These are phyloP conservation scores for Trichosporon sp. DNA, from an alignment of 1,284 basidiomycete genomes.

Conservation along the genomic window DNA sequence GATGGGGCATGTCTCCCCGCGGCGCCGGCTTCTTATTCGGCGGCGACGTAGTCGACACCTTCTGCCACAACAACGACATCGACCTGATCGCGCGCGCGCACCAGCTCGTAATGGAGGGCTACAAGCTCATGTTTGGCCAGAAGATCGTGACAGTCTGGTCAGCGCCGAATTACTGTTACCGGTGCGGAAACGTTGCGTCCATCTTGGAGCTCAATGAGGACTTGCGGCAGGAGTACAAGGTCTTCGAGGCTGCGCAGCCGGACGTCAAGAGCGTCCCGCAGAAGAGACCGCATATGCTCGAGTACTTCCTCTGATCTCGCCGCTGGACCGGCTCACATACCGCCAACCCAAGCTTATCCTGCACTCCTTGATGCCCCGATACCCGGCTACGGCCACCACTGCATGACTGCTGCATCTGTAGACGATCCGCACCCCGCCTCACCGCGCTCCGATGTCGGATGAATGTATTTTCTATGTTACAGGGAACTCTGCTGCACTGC, in stretches of 20 bases:
- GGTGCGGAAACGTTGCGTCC: conserved; percentile 91
- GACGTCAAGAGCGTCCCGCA: conserved; percentile 84
- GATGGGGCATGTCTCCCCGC: conserved; percentile 95
- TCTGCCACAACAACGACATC: conserved; percentile 87
- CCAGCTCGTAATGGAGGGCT: conserved; percentile 98
- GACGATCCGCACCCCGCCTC: conserved; percentile 10
- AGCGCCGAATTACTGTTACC: conserved; percentile 97
- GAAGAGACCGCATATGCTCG: conserved; percentile 68
- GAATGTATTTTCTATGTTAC: conserved; percentile 20
- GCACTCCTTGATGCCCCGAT: not conserved
- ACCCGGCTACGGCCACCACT: conserved; percentile 16
- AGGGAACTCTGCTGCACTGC: not conserved
- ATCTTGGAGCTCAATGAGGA: conserved; percentile 90
- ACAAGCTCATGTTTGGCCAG: conserved; percentile 95
- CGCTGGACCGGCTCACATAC: not conserved
- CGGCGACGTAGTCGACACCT: conserved; percentile 83
- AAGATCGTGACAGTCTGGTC: conserved; percentile 98
- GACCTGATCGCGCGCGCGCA: conserved; percentile 96
- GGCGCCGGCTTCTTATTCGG: conserved; percentile 97
- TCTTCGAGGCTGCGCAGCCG: conserved; percentile 61
- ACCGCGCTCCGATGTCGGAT: not conserved
- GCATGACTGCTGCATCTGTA: conserved; percentile 24
- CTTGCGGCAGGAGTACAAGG: conserved; percentile 88
- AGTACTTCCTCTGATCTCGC: conserved; percentile 49
- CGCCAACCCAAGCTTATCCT: not conserved